Evolutionary conservation across 1,139 yeast genomes (phyloP).

Genomic region (Protomyces gravidus): DNA sequence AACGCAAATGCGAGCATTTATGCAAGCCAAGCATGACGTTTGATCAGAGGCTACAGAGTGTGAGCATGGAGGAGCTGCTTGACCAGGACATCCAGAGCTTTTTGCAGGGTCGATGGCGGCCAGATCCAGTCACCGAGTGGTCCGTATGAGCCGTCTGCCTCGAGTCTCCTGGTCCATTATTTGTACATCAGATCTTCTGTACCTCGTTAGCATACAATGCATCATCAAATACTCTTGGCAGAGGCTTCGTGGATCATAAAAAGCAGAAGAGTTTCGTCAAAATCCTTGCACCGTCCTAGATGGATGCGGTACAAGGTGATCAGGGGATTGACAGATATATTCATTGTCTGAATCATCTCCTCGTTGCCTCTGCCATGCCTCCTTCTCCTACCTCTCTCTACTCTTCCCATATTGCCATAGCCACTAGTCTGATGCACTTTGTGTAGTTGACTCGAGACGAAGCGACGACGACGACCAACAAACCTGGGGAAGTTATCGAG

Average conservation of each 20-base stretch:
- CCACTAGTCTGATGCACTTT: no score
- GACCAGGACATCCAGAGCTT: background rate
- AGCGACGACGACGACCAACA: no score
- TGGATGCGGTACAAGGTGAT: no score
- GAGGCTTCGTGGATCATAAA: background rate
- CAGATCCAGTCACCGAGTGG: background rate
- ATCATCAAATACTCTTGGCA: no score
- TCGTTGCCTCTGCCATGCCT: no score
- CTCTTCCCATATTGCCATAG: no score
- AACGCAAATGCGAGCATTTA: background rate
- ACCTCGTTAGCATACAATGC: background rate
- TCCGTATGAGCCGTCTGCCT: no score
- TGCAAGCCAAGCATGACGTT: background rate
- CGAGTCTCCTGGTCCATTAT: no score
- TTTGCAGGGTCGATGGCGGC: background rate
- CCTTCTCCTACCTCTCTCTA: no score
- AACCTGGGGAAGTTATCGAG: no score
- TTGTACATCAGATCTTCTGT: no score
- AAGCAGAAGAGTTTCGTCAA: conserved; percentile 1
- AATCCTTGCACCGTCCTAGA: background rate
- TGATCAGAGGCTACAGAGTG: background rate
- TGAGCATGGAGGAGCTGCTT: background rate
- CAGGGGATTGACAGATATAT: conserved; percentile 4
- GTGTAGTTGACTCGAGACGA: no score
- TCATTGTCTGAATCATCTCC: background rate